A percentile compares a stretch with the other conserved stretches of the same genome.
Evolutionary conservation across 148 eudicot genomes (phyloP).

Genomic region (Fagopyrum esculentum): DNA sequence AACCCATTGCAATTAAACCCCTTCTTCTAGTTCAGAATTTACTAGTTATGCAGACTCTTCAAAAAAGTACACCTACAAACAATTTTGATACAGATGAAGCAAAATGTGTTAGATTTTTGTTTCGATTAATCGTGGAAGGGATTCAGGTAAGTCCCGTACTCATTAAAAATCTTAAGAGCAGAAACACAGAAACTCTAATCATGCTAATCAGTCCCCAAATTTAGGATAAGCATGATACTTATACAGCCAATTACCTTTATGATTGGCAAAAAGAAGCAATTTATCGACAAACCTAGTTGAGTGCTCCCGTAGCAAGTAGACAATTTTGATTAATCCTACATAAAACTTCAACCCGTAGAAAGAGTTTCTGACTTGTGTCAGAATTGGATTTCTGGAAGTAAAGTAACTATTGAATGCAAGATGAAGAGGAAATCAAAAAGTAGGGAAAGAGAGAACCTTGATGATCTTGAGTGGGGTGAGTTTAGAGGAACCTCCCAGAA

Average conservation of each 20-base stretch:
- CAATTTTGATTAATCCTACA: neutral
- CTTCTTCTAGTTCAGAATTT: neutral
- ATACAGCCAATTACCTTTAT: neutral
- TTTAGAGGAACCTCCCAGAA: neutral
- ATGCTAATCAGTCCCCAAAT: neutral
- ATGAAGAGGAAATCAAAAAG: neutral
- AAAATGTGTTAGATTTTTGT: neutral
- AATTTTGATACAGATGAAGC: neutral
- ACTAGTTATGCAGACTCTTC: neutral
- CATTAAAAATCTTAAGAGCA: neutral
- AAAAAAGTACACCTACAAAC: neutral
- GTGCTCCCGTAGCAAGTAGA: neutral
- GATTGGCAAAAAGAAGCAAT: neutral
- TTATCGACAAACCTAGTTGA: neutral
- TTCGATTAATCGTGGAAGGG: neutral
- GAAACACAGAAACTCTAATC: neutral
- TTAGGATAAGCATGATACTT: neutral
- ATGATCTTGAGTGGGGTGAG: neutral
- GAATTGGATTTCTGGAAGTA: neutral
- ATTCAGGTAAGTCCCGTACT: neutral
- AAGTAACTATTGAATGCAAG: neutral
- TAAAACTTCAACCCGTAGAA: too few species aligned
- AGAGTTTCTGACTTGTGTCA: too few species aligned
- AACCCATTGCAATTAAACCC: conserved; percentile 16
- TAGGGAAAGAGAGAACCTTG: neutral